Evolutionary conservation across 2,329 filamentous ascomycete genomes (phyloP).

Genomic region (Aspergillus oerlinghausenensis): DNA sequence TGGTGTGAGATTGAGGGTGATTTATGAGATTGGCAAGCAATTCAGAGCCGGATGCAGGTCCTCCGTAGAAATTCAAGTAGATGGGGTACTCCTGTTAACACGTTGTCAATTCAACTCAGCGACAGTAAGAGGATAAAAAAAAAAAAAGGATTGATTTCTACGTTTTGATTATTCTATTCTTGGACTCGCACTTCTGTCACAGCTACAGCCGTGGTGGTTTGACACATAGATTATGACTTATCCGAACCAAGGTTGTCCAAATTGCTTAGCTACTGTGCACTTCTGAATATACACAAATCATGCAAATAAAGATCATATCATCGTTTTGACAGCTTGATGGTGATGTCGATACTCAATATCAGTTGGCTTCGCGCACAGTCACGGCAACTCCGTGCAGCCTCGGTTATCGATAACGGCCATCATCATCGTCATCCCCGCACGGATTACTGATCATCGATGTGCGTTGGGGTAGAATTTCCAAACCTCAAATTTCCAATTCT

Average conservation of each 20-base stretch:
- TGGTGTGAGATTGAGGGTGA: neutral
- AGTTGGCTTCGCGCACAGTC: neutral
- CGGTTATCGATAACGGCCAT: conserved; percentile 2
- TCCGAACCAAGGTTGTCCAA: neutral
- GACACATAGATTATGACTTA: neutral
- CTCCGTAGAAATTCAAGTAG: neutral
- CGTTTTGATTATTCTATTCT: neutral
- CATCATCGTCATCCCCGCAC: conserved; percentile 9
- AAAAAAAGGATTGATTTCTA: too few relatives aligned
- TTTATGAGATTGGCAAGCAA: neutral
- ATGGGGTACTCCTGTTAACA: too few relatives aligned
- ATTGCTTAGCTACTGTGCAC: neutral
- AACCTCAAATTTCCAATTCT: neutral
- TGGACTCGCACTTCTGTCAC: neutral
- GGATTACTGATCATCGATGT: neutral
- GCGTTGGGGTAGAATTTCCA: neutral
- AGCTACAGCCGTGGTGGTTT: neutral
- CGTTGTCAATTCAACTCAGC: too few relatives aligned
- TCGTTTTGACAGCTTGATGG: neutral
- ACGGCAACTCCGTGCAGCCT: neutral
- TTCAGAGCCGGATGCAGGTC: neutral
- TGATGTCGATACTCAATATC: too few relatives aligned
- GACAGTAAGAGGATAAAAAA: too few relatives aligned
- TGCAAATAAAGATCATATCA: neutral
- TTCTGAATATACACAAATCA: neutral